Percentiles rank a stretch among this genome's conserved stretches.
Evolutionary conservation across 148 eudicot genomes (phyloP).

Genomic region (Rhododendron molle): DNA sequence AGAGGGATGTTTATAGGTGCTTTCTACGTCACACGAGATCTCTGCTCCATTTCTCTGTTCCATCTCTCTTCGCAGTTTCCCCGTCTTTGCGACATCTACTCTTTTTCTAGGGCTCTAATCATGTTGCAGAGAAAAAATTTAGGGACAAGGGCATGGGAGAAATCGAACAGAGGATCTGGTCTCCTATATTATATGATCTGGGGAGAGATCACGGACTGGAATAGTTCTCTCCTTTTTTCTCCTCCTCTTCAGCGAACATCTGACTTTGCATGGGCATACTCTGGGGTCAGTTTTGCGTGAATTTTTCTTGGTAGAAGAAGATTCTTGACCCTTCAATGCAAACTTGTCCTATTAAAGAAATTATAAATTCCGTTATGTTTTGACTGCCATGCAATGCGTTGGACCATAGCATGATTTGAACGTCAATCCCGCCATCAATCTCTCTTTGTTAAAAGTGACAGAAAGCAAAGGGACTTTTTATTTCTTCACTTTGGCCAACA

Average conservation of each 20-base stretch:
- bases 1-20: neutral
- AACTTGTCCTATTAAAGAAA: neutral
- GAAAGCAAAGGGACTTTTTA: neutral
- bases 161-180: neutral
- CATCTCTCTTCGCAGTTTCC: neutral
- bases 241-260: no score
- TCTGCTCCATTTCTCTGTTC: neutral
- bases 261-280: no score
- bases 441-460: neutral
- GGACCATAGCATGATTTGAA: slow-evolving; percentile 15
- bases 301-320: neutral
- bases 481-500: slow-evolving; percentile 16
- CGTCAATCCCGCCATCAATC: slow-evolving; percentile 52
- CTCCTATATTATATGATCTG: neutral
- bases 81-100: neutral
- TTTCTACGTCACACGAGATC: neutral
- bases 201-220: neutral
- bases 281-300: neutral
- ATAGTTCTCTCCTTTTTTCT: neutral
- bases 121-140: no score
- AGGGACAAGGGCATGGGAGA: no score
- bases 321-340: neutral
- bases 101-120: neutral
- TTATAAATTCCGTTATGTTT: neutral
- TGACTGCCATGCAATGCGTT: neutral